Evolutionary conservation across 2,329 filamentous ascomycete species (phyloP).

Genomic region (Chrysoporthe cubensis): DNA sequence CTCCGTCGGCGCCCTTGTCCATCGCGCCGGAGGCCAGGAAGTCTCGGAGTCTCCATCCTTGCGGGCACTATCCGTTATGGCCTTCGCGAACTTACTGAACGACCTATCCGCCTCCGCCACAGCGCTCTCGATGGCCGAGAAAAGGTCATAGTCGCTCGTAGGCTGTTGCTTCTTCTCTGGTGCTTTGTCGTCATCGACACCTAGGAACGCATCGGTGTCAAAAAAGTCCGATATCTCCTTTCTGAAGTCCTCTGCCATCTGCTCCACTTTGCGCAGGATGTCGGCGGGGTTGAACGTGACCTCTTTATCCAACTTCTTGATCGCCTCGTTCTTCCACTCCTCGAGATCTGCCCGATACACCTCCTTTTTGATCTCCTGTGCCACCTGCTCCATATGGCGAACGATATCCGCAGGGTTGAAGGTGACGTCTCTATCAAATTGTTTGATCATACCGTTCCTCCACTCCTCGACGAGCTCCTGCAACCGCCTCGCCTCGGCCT

Average conservation of each 20-base stretch:
- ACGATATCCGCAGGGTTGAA: slow-evolving; percentile 8
- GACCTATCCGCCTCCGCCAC: slow-evolving; percentile 44
- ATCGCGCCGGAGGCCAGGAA: slow-evolving; percentile 9
- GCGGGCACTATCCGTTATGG: slow-evolving; percentile 30
- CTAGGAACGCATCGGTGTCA: background rate
- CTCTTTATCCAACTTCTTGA: background rate
- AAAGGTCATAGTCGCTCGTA: slow-evolving; percentile 48
- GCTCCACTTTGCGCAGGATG: background rate
- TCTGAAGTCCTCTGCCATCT: background rate
- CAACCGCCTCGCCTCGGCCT: background rate
- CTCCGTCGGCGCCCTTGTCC: slow-evolving; percentile 13
- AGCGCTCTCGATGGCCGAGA: slow-evolving; percentile 42
- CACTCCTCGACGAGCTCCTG: background rate
- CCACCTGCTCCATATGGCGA: slow-evolving; percentile 2
- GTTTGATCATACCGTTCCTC: background rate
- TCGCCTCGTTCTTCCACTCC: background rate
- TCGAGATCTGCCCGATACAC: background rate
- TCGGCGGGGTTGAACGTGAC: slow-evolving; percentile 3
- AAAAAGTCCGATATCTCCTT: background rate
- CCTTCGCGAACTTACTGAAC: slow-evolving; percentile 46
- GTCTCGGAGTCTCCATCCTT: background rate
- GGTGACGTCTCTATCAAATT: background rate
- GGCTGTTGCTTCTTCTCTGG: slow-evolving; percentile 31
- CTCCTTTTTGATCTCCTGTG: slow-evolving; percentile 3
- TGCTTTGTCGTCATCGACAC: background rate